A percentile compares a stretch with the other conserved stretches of the same genome.
These are phyloP conservation scores for Termitomyces sp. DNA, from an alignment of 768 basidiomycete species.

Conservation along the genomic window DNA sequence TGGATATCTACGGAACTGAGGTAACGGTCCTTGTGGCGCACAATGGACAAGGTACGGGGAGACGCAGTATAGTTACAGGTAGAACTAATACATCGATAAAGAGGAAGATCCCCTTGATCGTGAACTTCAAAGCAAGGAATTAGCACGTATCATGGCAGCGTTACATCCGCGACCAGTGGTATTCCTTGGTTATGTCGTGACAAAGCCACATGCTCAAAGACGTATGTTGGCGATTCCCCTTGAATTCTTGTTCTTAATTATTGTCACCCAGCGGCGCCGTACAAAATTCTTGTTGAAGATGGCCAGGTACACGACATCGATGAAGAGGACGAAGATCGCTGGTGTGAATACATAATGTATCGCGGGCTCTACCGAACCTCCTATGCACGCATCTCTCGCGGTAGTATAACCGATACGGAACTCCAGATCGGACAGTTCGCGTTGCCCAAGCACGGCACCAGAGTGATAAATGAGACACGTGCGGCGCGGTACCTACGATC, in stretches of 20 bases:
- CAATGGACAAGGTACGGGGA: constrained; percentile 73
- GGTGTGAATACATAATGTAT: constrained; percentile 92
- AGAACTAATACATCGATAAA: constrained; percentile 19
- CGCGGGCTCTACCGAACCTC: constrained; percentile 72
- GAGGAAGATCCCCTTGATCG: constrained; percentile 90
- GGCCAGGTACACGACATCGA: constrained; percentile 80
- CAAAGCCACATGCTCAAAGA: constrained; percentile 52
- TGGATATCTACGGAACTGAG: constrained; percentile 73
- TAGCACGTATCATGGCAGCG: constrained; percentile 73
- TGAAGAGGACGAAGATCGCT: constrained; percentile 61
- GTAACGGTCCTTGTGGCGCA: constrained; percentile 85
- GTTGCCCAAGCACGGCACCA: constrained; percentile 52
- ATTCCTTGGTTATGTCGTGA: constrained; percentile 81
- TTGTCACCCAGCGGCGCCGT: constrained; percentile 54
- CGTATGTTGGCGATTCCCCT: constrained; percentile 38
- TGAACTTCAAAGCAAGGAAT: constrained; percentile 74
- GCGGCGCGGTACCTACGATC: constrained; percentile 63
- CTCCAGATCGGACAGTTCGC: constrained; percentile 85
- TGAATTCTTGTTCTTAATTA: constrained; percentile 6
- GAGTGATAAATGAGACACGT: constrained; percentile 51
- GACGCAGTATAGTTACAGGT: background rate
- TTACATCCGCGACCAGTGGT: constrained; percentile 69
- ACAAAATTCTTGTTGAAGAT: constrained; percentile 70
- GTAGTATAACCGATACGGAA: constrained; percentile 87
- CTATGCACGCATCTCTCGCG: constrained; percentile 80